Percentiles rank a stretch among this genome's conserved stretches.
Conservation (phyloP, 2,329 filamentous ascomycete genomes). For the Chaetomiaceae sp. region DNA sequence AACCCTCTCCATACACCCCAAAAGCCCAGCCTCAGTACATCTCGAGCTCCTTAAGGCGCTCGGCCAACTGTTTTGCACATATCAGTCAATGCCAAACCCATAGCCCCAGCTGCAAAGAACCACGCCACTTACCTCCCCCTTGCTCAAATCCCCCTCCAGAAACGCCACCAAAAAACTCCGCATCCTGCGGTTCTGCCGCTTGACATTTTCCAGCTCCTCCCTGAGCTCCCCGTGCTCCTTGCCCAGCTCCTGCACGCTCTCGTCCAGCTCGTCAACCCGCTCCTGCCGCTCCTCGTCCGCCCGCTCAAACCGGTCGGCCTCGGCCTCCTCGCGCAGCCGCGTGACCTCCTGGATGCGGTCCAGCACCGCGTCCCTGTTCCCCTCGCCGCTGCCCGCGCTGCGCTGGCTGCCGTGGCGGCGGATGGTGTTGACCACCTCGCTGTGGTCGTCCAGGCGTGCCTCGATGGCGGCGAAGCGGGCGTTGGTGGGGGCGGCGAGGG, state of each 20-base stretch:
- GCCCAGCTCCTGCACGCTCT: background rate
- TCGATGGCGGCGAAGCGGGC: background rate
- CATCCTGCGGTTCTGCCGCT: no score
- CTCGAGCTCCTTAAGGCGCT: no score
- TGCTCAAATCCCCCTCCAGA: no score
- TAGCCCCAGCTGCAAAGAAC: no score
- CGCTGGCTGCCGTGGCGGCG: background rate
- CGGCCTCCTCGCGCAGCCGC: background rate
- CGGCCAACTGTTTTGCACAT: no score
- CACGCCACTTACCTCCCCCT: no score
- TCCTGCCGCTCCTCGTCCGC: background rate
- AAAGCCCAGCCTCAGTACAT: no score
- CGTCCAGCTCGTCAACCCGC: background rate
- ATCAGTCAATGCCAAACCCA: no score
- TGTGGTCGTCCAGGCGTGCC: background rate
- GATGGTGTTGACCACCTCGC: background rate
- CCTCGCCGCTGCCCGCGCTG: background rate
- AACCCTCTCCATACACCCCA: no score
- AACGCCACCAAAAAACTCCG: no score
- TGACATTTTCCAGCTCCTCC: no score
- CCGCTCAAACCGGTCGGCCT: background rate
- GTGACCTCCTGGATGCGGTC: background rate
- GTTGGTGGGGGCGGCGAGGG: background rate
- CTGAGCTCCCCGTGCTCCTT: conserved; percentile 38
- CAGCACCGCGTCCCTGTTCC: background rate